These are phyloP conservation scores for Rhizopus sp. DNA, from an alignment of 371 early-diverging fungal genomes.

Conservation along the genomic window DNA sequence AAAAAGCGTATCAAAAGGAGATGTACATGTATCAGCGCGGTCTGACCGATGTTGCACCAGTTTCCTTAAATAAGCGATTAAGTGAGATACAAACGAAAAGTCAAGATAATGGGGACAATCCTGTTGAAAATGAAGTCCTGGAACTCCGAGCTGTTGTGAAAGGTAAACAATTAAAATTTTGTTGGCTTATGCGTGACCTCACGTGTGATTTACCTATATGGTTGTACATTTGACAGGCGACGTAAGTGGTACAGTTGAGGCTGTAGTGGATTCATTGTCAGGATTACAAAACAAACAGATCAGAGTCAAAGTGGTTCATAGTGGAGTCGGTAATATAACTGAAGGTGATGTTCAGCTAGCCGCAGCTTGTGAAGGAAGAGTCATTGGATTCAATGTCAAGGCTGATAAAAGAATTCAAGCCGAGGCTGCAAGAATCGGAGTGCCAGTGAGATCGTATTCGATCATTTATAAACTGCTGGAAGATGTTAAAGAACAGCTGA, in stretches of 20 bases:
- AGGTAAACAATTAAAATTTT: constrained; percentile 34
- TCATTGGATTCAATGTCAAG: constrained; percentile 90
- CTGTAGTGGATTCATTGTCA: constrained; percentile 77
- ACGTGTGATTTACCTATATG: constrained; percentile 1
- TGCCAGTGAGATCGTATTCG: constrained; percentile 68
- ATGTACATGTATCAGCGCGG: constrained; percentile 75
- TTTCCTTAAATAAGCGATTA: constrained; percentile 47
- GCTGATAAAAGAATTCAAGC: constrained; percentile 71
- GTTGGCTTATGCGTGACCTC: constrained; percentile 3
- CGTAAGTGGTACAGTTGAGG: constrained; percentile 95
- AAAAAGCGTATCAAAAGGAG: constrained; percentile 61
- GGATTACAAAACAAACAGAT: constrained; percentile 82
- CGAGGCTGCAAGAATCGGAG: constrained; percentile 63
- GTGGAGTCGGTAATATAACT: constrained; percentile 84
- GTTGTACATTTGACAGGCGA: constrained; percentile 66
- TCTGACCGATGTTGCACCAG: constrained; percentile 56
- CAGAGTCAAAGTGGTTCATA: constrained; percentile 68
- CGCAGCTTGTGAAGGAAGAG: constrained; percentile 62
- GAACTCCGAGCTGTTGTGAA: constrained; percentile 58
- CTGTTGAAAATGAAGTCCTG: constrained; percentile 45
- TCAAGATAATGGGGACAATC: constrained; percentile 22
- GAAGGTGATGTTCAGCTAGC: constrained; percentile 82
- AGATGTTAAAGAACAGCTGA: constrained; percentile 76
- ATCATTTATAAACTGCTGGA: constrained; percentile 93
- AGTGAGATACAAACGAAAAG: constrained; percentile 35